Evolutionary conservation across 1,284 basidiomycete genomes (phyloP).

Genomic region (Microbotryum lychnidis-dioicae): DNA sequence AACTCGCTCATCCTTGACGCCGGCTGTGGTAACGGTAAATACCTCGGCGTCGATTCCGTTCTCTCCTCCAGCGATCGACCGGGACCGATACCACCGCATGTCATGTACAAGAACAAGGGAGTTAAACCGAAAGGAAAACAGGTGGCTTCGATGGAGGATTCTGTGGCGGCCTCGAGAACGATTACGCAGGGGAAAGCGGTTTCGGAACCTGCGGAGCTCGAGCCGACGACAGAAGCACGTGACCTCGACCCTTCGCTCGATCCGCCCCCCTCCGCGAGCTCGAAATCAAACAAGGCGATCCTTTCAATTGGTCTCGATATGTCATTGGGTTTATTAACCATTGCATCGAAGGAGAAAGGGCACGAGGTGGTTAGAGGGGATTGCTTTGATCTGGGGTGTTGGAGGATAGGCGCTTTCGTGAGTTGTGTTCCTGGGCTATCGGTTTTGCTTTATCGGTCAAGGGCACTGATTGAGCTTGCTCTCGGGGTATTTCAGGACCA

Average conservation of each 20-base stretch:
- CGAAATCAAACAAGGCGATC: slow-evolving; percentile 46
- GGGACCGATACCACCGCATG: too few relatives aligned
- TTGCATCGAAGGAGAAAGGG: slow-evolving; percentile 56
- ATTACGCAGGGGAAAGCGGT: too few relatives aligned
- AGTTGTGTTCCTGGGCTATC: slow-evolving; percentile 40
- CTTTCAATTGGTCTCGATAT: slow-evolving; percentile 71
- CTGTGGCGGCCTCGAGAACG: too few relatives aligned
- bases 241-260: too few relatives aligned
- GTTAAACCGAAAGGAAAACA: too few relatives aligned
- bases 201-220: too few relatives aligned
- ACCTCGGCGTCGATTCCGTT: slow-evolving; percentile 49
- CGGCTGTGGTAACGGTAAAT: slow-evolving; percentile 97
- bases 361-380: slow-evolving; percentile 69
- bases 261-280: too few relatives aligned
- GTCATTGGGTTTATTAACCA: slow-evolving; percentile 55
- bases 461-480: too few relatives aligned
- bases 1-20: slow-evolving; percentile 85
- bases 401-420: slow-evolving; percentile 66
- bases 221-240: too few relatives aligned
- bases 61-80: slow-evolving; percentile 7
- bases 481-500: slow-evolving; percentile 57
- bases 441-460: not conserved
- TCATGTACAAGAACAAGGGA: too few relatives aligned
- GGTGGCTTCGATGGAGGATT: too few relatives aligned
- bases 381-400: slow-evolving; percentile 56